Percentiles rank a stretch among this genome's conserved stretches.
Conservation (phyloP, 2,329 filamentous ascomycete species). For the Lecanosticta acicola region DNA sequence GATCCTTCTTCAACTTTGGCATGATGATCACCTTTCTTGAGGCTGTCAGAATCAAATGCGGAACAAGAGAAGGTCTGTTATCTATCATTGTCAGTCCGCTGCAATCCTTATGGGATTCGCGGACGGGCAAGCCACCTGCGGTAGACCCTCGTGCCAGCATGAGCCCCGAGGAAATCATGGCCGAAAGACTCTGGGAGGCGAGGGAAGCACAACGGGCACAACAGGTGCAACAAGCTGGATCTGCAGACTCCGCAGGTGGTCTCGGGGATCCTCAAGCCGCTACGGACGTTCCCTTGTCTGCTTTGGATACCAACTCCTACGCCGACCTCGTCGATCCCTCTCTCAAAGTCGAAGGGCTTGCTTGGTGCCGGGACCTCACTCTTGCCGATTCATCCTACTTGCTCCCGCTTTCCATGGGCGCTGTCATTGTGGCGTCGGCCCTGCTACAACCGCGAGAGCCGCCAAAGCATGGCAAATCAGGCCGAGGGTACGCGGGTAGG, state of each 20-base stretch:
- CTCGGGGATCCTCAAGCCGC: neutral
- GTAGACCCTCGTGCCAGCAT: neutral
- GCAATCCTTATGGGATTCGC: neutral
- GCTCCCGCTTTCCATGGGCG: constrained; percentile 14
- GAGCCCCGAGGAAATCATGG: neutral
- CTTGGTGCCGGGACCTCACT: constrained; percentile 57
- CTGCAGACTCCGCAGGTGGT: no score
- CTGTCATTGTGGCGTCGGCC: constrained; percentile 26
- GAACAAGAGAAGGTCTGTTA: constrained; percentile 23
- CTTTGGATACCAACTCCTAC: constrained; percentile 6
- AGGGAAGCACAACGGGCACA: neutral
- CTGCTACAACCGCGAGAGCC: constrained; percentile 5
- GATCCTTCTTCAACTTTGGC: constrained; percentile 20
- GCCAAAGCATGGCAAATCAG: neutral
- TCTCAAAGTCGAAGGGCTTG: constrained; percentile 51
- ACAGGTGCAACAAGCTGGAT: no score
- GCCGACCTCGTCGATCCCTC: constrained; percentile 42
- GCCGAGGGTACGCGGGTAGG: neutral
- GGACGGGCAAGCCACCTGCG: neutral
- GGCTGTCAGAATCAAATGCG: constrained; percentile 26
- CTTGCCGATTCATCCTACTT: constrained; percentile 44
- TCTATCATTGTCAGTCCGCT: constrained; percentile 17
- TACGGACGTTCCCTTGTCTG: constrained; percentile 1
- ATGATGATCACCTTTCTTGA: constrained; percentile 26
- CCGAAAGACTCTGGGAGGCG: constrained; percentile 1